These are phyloP conservation scores for Pythium dissotocum DNA, from an alignment of 352 stramenopile species.

Conservation along the genomic window DNA sequence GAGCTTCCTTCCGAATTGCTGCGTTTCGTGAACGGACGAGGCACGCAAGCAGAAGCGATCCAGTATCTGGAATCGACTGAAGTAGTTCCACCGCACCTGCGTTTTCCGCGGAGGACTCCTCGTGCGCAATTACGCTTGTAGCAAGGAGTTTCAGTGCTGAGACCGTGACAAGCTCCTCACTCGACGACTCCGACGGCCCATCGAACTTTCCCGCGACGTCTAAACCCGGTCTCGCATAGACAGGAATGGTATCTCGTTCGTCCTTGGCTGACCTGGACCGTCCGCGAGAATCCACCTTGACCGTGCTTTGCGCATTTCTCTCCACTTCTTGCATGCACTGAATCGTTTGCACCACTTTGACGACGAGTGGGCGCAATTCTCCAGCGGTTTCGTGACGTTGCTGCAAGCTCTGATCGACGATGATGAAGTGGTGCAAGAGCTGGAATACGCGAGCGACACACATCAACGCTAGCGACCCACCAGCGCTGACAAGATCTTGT, in stretches of 20 bases:
- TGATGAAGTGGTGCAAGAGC: slow-evolving; percentile 66
- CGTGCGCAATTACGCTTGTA: slow-evolving; percentile 8
- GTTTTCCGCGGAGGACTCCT: background rate
- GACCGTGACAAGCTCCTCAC: slow-evolving; percentile 20
- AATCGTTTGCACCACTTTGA: slow-evolving; percentile 4
- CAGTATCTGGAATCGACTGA: slow-evolving; percentile 10
- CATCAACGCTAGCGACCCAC: slow-evolving; percentile 59
- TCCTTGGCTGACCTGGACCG: background rate
- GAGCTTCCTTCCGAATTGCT: slow-evolving; percentile 17
- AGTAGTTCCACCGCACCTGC: slow-evolving; percentile 7
- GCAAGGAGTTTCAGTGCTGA: slow-evolving; percentile 30
- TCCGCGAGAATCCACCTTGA: background rate
- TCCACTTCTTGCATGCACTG: slow-evolving; percentile 1
- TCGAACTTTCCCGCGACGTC: background rate
- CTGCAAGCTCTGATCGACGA: slow-evolving; percentile 34
- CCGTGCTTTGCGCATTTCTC: background rate
- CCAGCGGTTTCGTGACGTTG: slow-evolving; percentile 21
- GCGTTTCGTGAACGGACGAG: slow-evolving; percentile 16
- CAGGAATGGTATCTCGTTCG: background rate
- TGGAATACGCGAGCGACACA: slow-evolving; percentile 73
- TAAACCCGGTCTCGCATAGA: background rate
- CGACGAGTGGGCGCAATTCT: background rate
- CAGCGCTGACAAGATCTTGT: slow-evolving; percentile 32
- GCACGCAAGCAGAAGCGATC: slow-evolving; percentile 19
- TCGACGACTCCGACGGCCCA: background rate